phyloP scores from a whole-genome alignment of 2,329 filamentous ascomycete genomes.

The Xylaria sp. region DNA sequence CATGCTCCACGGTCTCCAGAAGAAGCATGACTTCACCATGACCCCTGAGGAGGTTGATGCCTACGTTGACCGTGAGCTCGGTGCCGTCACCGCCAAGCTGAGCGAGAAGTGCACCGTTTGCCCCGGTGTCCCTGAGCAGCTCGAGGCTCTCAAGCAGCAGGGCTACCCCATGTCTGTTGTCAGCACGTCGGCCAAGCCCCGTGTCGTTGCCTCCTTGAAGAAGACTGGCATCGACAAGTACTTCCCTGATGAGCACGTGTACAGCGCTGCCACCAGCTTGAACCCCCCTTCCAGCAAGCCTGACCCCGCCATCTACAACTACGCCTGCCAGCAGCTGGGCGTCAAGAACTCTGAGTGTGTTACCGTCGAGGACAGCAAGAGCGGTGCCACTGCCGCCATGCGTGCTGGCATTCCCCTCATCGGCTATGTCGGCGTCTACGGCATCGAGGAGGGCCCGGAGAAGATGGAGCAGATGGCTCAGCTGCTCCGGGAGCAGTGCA shows the following conservation, averaged over 20 bases:
- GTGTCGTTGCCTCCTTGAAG: slow-evolving; percentile 62
- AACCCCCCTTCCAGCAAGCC: slow-evolving; percentile 67
- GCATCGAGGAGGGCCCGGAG: slow-evolving; percentile 38
- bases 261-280: slow-evolving; percentile 64
- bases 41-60: slow-evolving; percentile 53
- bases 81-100: slow-evolving; percentile 64
- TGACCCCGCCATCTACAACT: slow-evolving; percentile 68
- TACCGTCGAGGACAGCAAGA: slow-evolving; percentile 69
- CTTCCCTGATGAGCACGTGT: slow-evolving; percentile 62
- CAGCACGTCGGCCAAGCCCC: slow-evolving; percentile 61
- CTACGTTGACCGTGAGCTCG: slow-evolving; percentile 63
- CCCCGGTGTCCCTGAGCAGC: slow-evolving; percentile 52
- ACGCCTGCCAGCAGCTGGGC: slow-evolving; percentile 60
- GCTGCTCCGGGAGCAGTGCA: slow-evolving; percentile 45
- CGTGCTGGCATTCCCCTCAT: slow-evolving; percentile 65
- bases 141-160: slow-evolving; percentile 52
- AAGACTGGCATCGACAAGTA: slow-evolving; percentile 64
- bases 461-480: slow-evolving; percentile 54
- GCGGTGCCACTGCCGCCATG: slow-evolving; percentile 63
- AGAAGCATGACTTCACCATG: slow-evolving; percentile 64
- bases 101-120: slow-evolving; percentile 56
- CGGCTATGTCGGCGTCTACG: slow-evolving; percentile 61
- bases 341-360: slow-evolving; percentile 61
- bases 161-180: slow-evolving; percentile 66
- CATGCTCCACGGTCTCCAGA: slow-evolving; percentile 64